Evolutionary conservation across 345 rosid species (phyloP).

Genomic region (Eucalyptus pauciflora): DNA sequence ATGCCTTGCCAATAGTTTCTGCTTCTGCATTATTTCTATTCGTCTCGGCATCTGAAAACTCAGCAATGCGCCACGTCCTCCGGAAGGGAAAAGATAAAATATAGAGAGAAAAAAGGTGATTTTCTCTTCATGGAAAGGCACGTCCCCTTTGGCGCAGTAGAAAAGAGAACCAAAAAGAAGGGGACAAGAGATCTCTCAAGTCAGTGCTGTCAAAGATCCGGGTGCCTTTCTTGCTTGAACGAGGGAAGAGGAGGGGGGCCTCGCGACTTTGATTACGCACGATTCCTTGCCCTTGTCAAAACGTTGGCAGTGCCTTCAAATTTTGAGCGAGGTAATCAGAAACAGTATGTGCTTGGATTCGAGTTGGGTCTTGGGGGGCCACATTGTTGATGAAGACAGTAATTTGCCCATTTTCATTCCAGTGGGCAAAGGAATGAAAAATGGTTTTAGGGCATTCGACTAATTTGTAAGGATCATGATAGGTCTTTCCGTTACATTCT

Average conservation of each 20-base stretch:
- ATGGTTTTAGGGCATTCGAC: accelerated
- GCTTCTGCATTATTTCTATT: not conserved
- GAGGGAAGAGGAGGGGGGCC: not conserved
- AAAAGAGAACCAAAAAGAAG: not conserved
- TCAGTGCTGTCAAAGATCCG: not conserved
- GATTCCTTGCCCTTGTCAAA: not conserved
- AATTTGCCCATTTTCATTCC: not conserved
- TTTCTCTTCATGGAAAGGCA: not conserved
- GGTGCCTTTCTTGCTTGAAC: not conserved
- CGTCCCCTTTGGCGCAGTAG: not conserved
- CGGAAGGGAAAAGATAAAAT: not conserved
- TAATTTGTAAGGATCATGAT: not conserved
- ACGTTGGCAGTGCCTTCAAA: not conserved
- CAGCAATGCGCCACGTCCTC: not conserved
- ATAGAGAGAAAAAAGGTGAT: not conserved
- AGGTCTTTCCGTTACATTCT: accelerated
- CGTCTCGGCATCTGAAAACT: not conserved
- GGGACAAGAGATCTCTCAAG: not conserved
- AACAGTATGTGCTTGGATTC: not conserved
- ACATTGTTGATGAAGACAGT: not conserved
- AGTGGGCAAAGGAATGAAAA: not conserved
- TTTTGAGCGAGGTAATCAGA: not conserved
- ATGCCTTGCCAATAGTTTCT: not conserved
- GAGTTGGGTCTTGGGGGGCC: not conserved
- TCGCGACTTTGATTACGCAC: not conserved